These are phyloP conservation scores for Euphrasia arctica DNA, from an alignment of 305 asterid species.

Conservation along the genomic window DNA sequence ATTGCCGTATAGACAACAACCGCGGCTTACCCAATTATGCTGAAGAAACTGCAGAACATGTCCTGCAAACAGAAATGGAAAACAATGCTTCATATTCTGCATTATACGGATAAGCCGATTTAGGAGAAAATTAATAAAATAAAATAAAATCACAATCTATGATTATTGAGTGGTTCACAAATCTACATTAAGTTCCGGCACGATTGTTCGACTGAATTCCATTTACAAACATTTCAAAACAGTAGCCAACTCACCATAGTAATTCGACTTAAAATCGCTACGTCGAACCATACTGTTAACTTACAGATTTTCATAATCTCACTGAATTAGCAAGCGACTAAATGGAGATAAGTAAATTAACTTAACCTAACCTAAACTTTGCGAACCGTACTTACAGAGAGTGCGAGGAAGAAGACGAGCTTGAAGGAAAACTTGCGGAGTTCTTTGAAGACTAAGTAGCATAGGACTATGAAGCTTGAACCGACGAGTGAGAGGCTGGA, in stretches of 20 bases:
- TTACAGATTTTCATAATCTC: neutral
- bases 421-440: constrained; percentile 97
- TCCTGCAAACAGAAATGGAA: constrained; percentile 57
- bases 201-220: constrained; percentile 10
- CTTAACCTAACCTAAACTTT: constrained; percentile 31
- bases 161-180: neutral
- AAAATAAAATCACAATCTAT: neutral
- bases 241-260: constrained; percentile 11
- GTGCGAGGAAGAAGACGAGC: constrained; percentile 97
- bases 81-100: constrained; percentile 26
- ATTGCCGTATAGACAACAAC: constrained; percentile 12
- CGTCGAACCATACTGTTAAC: constrained; percentile 2
- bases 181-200: constrained; percentile 1
- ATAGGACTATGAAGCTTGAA: constrained; percentile 86
- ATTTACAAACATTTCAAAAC: neutral
- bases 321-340: neutral
- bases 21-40: constrained; percentile 77
- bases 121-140: constrained; percentile 32
- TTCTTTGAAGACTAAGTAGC: constrained; percentile 85
- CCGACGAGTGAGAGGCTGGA: constrained; percentile 80
- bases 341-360: neutral
- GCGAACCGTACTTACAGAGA: constrained; percentile 49
- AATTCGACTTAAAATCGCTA: neutral
- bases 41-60: constrained; percentile 95
- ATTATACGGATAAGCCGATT: constrained; percentile 2